Base-by-base conservation (phyloP, 106 monocot species). In the Dendrobium huoshanense region DNA sequence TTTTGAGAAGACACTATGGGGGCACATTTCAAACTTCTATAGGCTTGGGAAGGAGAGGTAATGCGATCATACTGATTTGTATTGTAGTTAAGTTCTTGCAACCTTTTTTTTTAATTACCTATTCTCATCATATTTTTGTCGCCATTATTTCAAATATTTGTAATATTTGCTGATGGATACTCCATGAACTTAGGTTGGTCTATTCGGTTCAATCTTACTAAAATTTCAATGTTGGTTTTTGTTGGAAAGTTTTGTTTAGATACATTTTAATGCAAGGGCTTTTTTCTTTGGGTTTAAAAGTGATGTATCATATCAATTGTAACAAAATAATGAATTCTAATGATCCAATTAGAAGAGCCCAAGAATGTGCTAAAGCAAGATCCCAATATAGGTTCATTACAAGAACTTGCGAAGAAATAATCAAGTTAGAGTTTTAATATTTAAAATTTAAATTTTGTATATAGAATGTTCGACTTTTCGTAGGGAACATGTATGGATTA, bases 1-100 rank as follows among this genome's bases (percentile, higher is more conserved):
- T 81, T 98, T 98, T 92, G 97, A 98, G 77, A 92, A 83, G 81
- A 92, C 88, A 74, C 83, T 98, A 72, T 98, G 94, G 94, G 87
- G 84, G 45, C 89, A 94, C 68, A 56, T 98, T 81, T 83, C 89
- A 40, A 98, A 98, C 78, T 98, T 94, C 80, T 98, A 88, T 78
- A 92, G 88, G 48, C 92, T 94, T 29, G 90, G 94, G 49, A 90
- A 94, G 86, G 97, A 95, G 79, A 98, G 94, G 97, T 98, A 85
- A 8, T 16, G 37, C 10, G 79, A 22, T 75, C 22, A 22, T 43
- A 41, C 17, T 55, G 10, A 4, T 47, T 77, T 77, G 16, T 15
- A 55, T 77, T 33, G 20, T 77, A 55, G 51, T 77, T 55, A 77
- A 16, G 54, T 20, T 25, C 18, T 17, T 77, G 16, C 33, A 51